Percentiles rank a stretch among this genome's conserved stretches.
These are phyloP conservation scores for Pseudogymnoascus destructans DNA, from an alignment of 2,329 filamentous ascomycete genomes.

Conservation along the genomic window DNA sequence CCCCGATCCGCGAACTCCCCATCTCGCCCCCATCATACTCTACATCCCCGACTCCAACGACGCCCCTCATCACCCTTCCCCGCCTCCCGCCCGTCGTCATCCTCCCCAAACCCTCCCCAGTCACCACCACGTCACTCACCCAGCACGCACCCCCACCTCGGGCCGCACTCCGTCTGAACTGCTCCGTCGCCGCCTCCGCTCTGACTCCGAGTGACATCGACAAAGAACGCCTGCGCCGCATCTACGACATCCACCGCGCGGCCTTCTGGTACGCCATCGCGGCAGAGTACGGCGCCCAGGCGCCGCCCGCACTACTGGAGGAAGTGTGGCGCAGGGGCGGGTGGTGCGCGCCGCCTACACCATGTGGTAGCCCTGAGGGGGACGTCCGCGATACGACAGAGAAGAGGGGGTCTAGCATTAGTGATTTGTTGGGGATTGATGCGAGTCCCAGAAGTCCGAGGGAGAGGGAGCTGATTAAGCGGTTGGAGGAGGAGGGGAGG, in stretches of 20 bases:
- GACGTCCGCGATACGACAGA: slow-evolving; percentile 11
- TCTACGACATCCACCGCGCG: slow-evolving; percentile 57
- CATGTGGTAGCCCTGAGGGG: slow-evolving; percentile 24
- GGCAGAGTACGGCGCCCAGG: slow-evolving; percentile 53
- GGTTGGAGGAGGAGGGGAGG: slow-evolving; percentile 36
- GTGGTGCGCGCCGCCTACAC: slow-evolving; percentile 24
- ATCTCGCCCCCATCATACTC: slow-evolving; percentile 13
- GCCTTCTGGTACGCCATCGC: slow-evolving; percentile 64
- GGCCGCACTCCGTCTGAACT: slow-evolving; percentile 43
- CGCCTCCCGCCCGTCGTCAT: slow-evolving; percentile 41
- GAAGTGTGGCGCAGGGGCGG: slow-evolving; percentile 45
- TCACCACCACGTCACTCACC: slow-evolving; percentile 30
- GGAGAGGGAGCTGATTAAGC: slow-evolving; percentile 43
- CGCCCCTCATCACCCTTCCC: slow-evolving; percentile 24
- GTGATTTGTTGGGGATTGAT: slow-evolving; percentile 48
- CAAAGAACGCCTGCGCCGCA: slow-evolving; percentile 50
- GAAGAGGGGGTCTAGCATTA: slow-evolving; percentile 35
- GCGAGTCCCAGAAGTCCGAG: slow-evolving; percentile 43
- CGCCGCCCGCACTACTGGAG: slow-evolving; percentile 50
- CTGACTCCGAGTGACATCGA: slow-evolving; percentile 36
- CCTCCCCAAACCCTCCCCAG: slow-evolving; percentile 46
- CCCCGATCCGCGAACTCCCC: slow-evolving; percentile 36
- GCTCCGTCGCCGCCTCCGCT: slow-evolving; percentile 33
- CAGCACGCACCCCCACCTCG: slow-evolving; percentile 27
- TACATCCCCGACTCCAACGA: slow-evolving; percentile 25